Percentiles rank a stretch among this genome's conserved stretches.
These are phyloP conservation scores for Colletotrichum sp. DNA, from an alignment of 2,329 filamentous ascomycete species.

Conservation along the genomic window DNA sequence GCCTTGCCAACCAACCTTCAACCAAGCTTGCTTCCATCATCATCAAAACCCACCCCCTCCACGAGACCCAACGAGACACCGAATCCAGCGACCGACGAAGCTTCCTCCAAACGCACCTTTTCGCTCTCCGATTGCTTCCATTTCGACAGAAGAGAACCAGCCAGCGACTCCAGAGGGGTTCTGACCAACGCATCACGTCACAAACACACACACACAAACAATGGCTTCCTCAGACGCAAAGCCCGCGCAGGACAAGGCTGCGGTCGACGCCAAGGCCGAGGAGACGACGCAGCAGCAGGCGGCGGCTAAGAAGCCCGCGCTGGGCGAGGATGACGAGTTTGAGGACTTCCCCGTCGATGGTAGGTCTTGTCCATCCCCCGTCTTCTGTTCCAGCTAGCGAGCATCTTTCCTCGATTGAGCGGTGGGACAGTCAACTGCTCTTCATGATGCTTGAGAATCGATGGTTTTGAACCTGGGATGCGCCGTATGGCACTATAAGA, in stretches of 20 bases:
- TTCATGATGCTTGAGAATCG: no score
- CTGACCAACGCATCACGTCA: background rate
- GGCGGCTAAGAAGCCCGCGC: constrained; percentile 50
- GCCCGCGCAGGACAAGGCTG: constrained; percentile 32
- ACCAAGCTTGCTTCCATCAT: background rate
- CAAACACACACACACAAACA: background rate
- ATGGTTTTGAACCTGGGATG: background rate
- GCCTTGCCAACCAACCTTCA: background rate
- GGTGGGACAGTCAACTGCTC: no score
- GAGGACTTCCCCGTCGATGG: constrained; percentile 98
- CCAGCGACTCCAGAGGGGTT: background rate
- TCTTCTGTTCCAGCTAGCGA: background rate
- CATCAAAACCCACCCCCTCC: background rate
- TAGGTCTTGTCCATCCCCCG: constrained; percentile 45
- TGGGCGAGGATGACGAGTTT: constrained; percentile 98
- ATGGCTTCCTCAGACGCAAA: constrained; percentile 34
- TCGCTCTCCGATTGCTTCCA: background rate
- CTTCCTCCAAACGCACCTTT: background rate
- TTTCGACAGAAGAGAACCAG: background rate
- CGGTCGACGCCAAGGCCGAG: constrained; percentile 45
- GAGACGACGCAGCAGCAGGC: constrained; percentile 64
- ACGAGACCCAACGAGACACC: background rate
- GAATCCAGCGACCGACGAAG: background rate
- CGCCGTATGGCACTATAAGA: background rate
- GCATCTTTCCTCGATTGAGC: background rate